Conservation (phyloP, 164 flowering plant species). For the Aristolochia contorta region DNA sequence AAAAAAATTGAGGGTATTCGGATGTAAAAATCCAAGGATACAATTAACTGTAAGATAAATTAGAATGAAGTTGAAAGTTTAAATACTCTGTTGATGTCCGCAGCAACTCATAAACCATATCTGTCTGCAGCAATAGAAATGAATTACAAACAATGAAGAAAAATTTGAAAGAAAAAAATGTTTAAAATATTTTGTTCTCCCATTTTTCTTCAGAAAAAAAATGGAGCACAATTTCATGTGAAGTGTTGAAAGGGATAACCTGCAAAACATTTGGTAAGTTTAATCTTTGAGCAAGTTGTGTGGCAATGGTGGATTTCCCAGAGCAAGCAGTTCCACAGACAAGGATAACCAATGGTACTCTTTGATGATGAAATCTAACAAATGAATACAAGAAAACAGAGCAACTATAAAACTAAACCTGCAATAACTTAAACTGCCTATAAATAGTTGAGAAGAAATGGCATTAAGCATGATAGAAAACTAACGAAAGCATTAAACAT, state of each 20-base stretch:
- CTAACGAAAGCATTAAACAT: neutral
- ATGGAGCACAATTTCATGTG: neutral
- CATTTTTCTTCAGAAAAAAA: neutral
- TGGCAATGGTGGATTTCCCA: slow-evolving; percentile 97
- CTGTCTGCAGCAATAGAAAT: slow-evolving; percentile 51
- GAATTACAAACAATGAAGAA: neutral
- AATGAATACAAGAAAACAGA: neutral
- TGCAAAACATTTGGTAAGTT: slow-evolving; percentile 97
- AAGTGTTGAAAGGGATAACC: slow-evolving; percentile 26
- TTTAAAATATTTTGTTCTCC: neutral
- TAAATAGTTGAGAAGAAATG: neutral
- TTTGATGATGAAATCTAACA: slow-evolving; percentile 89
- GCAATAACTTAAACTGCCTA: neutral
- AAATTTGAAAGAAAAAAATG: neutral
- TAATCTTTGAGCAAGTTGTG: slow-evolving; percentile 94
- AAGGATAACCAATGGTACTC: slow-evolving; percentile 94
- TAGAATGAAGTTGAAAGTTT: neutral
- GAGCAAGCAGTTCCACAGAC: slow-evolving; percentile 98
- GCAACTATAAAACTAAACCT: neutral
- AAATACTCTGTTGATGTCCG: slow-evolving; percentile 97
- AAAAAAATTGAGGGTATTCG: neutral
- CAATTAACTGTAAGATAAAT: neutral
- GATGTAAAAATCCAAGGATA: neutral
- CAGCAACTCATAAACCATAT: slow-evolving; percentile 94
- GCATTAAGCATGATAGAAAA: neutral